These are phyloP conservation scores for Lentinula aciculospora DNA, from an alignment of 768 basidiomycete genomes.

Conservation along the genomic window DNA sequence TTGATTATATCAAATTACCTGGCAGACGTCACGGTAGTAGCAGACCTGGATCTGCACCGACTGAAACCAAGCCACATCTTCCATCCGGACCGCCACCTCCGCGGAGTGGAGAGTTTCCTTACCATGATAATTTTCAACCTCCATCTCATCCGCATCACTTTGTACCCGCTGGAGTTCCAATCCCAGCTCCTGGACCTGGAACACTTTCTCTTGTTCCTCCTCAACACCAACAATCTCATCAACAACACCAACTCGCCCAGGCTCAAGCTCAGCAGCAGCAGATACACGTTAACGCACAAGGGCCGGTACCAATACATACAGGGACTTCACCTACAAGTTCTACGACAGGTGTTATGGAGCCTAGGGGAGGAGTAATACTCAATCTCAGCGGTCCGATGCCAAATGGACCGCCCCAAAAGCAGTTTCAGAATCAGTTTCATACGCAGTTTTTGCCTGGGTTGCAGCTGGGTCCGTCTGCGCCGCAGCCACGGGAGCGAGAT, in stretches of 20 bases:
- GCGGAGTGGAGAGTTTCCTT: not conserved
- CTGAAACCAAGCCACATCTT: not conserved
- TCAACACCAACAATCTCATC: conserved; percentile 7
- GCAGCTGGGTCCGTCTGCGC: not conserved
- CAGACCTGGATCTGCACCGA: conserved; percentile 1
- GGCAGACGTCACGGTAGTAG: not conserved
- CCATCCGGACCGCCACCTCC: not conserved
- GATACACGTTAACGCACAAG: conserved; percentile 6
- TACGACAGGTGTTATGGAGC: not conserved
- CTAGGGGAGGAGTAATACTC: not conserved
- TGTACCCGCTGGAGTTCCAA: not conserved
- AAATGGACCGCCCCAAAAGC: conserved; percentile 17
- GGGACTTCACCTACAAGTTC: not conserved
- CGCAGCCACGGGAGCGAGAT: conserved; percentile 8
- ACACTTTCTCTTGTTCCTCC: conserved; percentile 7
- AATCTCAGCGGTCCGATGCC: not conserved
- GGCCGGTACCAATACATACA: not conserved
- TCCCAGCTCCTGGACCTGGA: not conserved
- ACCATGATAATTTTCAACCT: not conserved
- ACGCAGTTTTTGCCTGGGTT: conserved; percentile 21
- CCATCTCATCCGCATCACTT: not conserved
- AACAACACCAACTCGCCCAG: conserved; percentile 7
- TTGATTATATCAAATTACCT: not conserved
- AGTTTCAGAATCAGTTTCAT: conserved; percentile 26
- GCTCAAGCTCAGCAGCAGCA: conserved; percentile 6